Evolutionary conservation across 164 flowering plant genomes (phyloP).

Genomic region (Aristolochia californica): DNA sequence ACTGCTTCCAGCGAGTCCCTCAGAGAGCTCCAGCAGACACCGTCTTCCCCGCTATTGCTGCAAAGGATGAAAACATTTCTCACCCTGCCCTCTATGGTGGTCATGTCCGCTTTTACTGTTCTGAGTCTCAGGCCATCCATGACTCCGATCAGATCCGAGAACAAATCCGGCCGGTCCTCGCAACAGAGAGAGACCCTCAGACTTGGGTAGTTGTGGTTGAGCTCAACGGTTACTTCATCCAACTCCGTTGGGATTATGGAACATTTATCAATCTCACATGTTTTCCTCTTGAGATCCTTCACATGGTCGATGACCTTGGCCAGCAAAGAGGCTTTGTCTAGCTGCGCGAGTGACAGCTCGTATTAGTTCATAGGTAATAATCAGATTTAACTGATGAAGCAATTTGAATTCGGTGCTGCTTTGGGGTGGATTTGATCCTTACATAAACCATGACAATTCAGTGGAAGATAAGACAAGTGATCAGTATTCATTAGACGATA

Average conservation of each 20-base stretch:
- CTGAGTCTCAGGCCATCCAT: constrained; percentile 40
- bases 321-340: constrained; percentile 85
- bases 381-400: not conserved
- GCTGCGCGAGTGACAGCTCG: constrained; percentile 44
- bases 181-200: constrained; percentile 67
- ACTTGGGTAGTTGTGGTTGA: constrained; percentile 6
- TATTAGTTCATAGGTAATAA: too few species aligned
- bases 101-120: constrained; percentile 48
- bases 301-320: constrained; percentile 61
- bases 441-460: too few species aligned
- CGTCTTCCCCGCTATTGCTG: constrained; percentile 9
- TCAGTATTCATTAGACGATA: too few species aligned
- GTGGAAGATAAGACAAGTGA: too few species aligned
- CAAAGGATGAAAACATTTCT: constrained; percentile 35
- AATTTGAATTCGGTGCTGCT: too few species aligned
- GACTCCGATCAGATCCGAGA: constrained; percentile 40
- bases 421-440: too few species aligned
- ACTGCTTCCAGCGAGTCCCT: constrained; percentile 29
- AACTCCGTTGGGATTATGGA: constrained; percentile 44
- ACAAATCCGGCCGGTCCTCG: constrained; percentile 65
- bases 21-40: constrained; percentile 17
- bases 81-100: constrained; percentile 50
- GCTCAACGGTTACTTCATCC: constrained; percentile 39
- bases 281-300: constrained; percentile 57
- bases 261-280: constrained; percentile 31